phyloP scores from a whole-genome alignment of 306 rosid genomes.

The Inga oerstediana region DNA sequence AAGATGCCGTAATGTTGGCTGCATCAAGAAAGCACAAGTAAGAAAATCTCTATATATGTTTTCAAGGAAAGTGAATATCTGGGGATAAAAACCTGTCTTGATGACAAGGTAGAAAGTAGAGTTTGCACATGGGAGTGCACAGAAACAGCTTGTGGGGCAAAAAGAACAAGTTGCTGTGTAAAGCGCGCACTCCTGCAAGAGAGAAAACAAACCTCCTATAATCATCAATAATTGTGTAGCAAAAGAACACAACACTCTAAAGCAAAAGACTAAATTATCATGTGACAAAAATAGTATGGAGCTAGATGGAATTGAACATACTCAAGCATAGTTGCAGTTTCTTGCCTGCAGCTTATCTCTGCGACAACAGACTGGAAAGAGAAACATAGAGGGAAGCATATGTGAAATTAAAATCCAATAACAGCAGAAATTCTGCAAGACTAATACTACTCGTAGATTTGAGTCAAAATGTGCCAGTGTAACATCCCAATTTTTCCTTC shows the following conservation, averaged over 20 bases:
- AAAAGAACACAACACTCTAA: neutral
- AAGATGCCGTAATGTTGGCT: slow-evolving; percentile 96
- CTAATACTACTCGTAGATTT: neutral
- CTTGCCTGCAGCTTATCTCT: slow-evolving; percentile 92
- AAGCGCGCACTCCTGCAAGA: slow-evolving; percentile 87
- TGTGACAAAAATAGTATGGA: neutral
- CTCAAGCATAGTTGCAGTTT: slow-evolving; percentile 95
- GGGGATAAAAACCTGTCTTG: slow-evolving; percentile 65
- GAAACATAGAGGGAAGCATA: slow-evolving; percentile 24
- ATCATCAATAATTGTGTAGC: slow-evolving; percentile 19
- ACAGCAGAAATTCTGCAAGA: neutral
- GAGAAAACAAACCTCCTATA: slow-evolving; percentile 17
- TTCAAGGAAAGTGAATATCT: neutral
- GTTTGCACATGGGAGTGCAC: slow-evolving; percentile 72
- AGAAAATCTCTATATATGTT: neutral
- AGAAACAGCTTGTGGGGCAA: slow-evolving; percentile 98
- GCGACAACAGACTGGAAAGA: slow-evolving; percentile 81
- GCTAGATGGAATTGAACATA: slow-evolving; percentile 44
- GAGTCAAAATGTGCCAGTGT: neutral
- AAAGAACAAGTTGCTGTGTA: slow-evolving; percentile 96
- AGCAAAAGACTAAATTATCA: slow-evolving; percentile 11
- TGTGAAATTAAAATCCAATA: neutral
- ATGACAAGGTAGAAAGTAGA: slow-evolving; percentile 53
- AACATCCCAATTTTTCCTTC: neutral
- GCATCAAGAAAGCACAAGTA: slow-evolving; percentile 32